Evolutionary conservation across 73 alveolate genomes (phyloP), one percentile per base, ranked within the genome.

Genomic region (Paramecium octaurelia): DNA sequence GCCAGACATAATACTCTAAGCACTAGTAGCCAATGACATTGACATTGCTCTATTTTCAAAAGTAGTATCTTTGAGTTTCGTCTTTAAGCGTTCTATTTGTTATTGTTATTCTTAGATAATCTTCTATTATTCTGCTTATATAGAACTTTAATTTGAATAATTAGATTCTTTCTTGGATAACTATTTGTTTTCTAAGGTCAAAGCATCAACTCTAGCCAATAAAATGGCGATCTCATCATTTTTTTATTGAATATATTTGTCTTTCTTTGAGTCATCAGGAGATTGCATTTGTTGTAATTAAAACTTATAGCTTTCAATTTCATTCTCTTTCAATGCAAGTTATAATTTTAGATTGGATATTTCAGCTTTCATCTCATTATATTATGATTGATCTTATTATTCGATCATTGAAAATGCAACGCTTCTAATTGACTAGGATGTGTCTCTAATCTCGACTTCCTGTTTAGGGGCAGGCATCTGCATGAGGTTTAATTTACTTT

Each of bases 11-110:
- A 64, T 64, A 64, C 48, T 34, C 23, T 27, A 27, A 3, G 50
- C 84, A 31, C 27, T 34, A 11, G 50, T 34, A 31, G 46, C 84
- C 14, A 64, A 27, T 64, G 84, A 64, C 84, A 64, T 64, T 64
- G 84, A 64, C 44, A 64, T 64, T 23, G 84, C 84, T 24, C 84
- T 64, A 18, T 64, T 64, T 64, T 64, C 84, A 64, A 64, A 64
- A 4, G 84, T 27, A 64, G 50, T 64, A 6, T 64, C 84, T 34
- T 64, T 64, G 2, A 64, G 31, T 24, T 64, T 64, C 0, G 84
- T 34, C 48, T 64, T 64, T 8, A 64, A 24, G 3, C 46, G 42
- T 34, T 64, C 84, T 3, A 64, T 64, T 6, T 64, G 31, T 64
- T 34, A 31, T 64, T 64, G 27, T 34, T 64, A 64, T 12, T 64